These are phyloP conservation scores for Leishmania aethiopica DNA, from an alignment of 208 protist genomes.

Conservation along the genomic window DNA sequence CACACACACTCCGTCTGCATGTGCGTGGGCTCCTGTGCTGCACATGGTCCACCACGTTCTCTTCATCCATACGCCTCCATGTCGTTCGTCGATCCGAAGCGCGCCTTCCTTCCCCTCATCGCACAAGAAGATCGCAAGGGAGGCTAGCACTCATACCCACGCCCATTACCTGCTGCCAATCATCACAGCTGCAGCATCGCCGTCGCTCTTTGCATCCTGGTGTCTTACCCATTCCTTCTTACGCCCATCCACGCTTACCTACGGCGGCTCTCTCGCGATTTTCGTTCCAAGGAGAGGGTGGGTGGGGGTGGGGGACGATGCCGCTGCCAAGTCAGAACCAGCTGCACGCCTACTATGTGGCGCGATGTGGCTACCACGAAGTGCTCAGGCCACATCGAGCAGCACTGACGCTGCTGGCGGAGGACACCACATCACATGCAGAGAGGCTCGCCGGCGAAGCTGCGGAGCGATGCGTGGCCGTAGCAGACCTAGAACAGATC, in stretches of 20 bases:
- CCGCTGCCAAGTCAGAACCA: conserved; percentile 60
- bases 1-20: not conserved
- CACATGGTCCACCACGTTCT: not conserved
- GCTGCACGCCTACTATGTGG: conserved; percentile 69
- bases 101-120: not conserved
- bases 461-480: conserved; percentile 30
- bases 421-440: conserved; percentile 48
- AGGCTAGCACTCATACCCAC: not conserved
- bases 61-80: not conserved
- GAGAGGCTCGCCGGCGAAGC: conserved; percentile 39
- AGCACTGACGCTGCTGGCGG: conserved; percentile 52
- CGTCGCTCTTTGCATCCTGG: not conserved
- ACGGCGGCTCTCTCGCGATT: not conserved
- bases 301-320: not conserved
- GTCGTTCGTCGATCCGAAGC: not conserved
- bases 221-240: not conserved
- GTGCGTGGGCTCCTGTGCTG: not conserved
- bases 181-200: not conserved
- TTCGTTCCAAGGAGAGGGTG: not conserved
- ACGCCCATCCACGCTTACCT: not conserved
- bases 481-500: conserved; percentile 37
- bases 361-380: conserved; percentile 53
- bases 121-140: not conserved
- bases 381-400: conserved; percentile 56
- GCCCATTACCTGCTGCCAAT: not conserved